These are phyloP conservation scores for Metschnikowia shivogae DNA, from an alignment of 805 yeast genomes.

Conservation along the genomic window DNA sequence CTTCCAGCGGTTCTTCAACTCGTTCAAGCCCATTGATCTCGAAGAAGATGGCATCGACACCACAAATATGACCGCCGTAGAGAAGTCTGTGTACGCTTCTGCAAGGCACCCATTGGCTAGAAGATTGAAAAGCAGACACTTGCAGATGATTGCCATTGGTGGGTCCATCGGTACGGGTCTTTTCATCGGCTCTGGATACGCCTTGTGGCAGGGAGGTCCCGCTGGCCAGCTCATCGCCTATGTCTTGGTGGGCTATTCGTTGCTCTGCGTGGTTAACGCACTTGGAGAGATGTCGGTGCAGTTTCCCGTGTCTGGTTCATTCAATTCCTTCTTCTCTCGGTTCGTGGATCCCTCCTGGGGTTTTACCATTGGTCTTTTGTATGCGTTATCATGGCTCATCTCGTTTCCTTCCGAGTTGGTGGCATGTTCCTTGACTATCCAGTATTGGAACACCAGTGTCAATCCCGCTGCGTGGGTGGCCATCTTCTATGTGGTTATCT, in stretches of 20 bases:
- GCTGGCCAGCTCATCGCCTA: constrained; percentile 20
- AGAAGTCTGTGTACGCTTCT: constrained; percentile 36
- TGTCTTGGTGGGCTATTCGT: constrained; percentile 18
- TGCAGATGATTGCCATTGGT: constrained; percentile 76
- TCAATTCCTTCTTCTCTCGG: constrained; percentile 20
- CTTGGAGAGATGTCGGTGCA: constrained; percentile 22
- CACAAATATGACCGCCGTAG: constrained; percentile 34
- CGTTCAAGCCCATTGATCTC: constrained; percentile 36
- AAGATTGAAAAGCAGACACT: constrained; percentile 49
- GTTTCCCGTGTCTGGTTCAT: constrained; percentile 21
- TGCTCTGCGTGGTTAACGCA: constrained; percentile 20
- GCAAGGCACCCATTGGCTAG: constrained; percentile 43
- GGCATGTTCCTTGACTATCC: constrained; percentile 34
- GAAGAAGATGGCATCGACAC: constrained; percentile 40
- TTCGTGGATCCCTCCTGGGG: constrained; percentile 23
- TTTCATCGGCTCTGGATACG: constrained; percentile 19
- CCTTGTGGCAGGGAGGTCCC: constrained; percentile 19
- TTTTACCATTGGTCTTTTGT: constrained; percentile 22
- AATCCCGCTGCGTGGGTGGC: constrained; percentile 38
- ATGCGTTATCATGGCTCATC: constrained; percentile 29
- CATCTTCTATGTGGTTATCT: constrained; percentile 30
- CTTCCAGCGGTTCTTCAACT: constrained; percentile 25
- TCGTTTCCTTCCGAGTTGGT: constrained; percentile 30
- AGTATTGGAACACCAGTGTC: constrained; percentile 30
- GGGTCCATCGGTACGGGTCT: constrained; percentile 83